phyloP scores from a whole-genome alignment of 2,329 filamentous ascomycete genomes.

The Whalleya microplaca region DNA sequence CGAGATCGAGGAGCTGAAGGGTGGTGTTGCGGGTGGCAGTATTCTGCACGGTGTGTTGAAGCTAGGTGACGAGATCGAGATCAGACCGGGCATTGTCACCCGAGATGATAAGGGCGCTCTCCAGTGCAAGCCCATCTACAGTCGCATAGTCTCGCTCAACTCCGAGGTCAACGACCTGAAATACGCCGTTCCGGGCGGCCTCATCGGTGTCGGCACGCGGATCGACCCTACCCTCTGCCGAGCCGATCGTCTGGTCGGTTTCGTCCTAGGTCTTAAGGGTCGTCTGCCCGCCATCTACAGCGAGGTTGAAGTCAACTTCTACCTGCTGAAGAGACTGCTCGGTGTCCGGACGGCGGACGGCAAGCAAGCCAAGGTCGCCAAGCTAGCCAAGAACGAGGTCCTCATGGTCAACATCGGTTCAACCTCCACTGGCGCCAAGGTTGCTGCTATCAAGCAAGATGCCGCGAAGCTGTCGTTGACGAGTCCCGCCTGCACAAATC shows the following conservation, averaged over 20 bases:
- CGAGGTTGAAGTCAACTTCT: constrained; percentile 99
- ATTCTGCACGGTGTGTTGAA: constrained; percentile 97
- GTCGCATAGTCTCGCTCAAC: constrained; percentile 90
- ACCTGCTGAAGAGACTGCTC: constrained; percentile 88
- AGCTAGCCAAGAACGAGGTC: constrained; percentile 97
- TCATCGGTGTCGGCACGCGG: constrained; percentile 97
- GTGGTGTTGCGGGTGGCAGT: constrained; percentile 95
- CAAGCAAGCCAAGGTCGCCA: constrained; percentile 99
- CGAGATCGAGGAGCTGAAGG: constrained; percentile 97
- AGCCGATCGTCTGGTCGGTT: constrained; percentile 97
- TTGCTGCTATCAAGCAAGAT: constrained; percentile 95
- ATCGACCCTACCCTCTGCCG: constrained; percentile 98
- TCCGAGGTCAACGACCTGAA: constrained; percentile 98
- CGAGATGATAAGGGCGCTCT: constrained; percentile 93
- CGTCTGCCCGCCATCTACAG: constrained; percentile 95
- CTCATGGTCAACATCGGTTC: constrained; percentile 99
- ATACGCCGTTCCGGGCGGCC: constrained; percentile 94
- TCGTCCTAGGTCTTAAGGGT: constrained; percentile 94
- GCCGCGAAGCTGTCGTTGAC: constrained; percentile 93
- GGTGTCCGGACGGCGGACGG: constrained; percentile 98
- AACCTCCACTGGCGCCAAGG: constrained; percentile 96
- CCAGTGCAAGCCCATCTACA: constrained; percentile 97
- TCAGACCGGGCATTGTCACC: constrained; percentile 96
- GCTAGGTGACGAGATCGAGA: constrained; percentile 97
- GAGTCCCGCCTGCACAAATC: constrained; percentile 92